Evolutionary conservation across 108 stramenopile genomes (phyloP).

Genomic region (Asterionellopsis glacialis): DNA sequence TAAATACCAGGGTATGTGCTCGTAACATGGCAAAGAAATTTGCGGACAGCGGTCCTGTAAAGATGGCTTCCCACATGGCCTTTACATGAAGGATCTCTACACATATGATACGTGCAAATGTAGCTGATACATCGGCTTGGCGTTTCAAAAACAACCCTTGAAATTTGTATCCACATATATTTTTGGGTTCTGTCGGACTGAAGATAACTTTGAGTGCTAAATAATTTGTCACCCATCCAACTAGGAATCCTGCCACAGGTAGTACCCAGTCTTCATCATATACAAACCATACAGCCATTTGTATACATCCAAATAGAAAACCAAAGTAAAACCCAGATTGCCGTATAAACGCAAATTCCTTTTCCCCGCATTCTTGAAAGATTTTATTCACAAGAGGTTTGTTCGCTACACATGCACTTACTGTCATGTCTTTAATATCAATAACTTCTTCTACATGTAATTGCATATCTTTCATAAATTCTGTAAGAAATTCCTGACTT

Average conservation of each 20-base stretch:
- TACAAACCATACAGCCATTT: slow-evolving; percentile 83
- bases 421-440: slow-evolving; percentile 88
- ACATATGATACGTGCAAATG: slow-evolving; percentile 58
- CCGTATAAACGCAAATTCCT: slow-evolving; percentile 90
- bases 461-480: slow-evolving; percentile 81
- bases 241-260: slow-evolving; percentile 68
- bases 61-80: slow-evolving; percentile 74
- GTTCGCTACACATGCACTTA: slow-evolving; percentile 76
- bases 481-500: slow-evolving; percentile 55
- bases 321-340: slow-evolving; percentile 90
- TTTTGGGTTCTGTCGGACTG: slow-evolving; percentile 76
- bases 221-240: slow-evolving; percentile 92
- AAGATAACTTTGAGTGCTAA: slow-evolving; percentile 93
- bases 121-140: slow-evolving; percentile 84
- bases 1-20: slow-evolving; percentile 80
- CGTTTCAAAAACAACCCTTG: slow-evolving; percentile 93
- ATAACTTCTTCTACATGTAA: slow-evolving; percentile 77
- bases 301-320: slow-evolving; percentile 86
- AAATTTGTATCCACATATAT: slow-evolving; percentile 49
- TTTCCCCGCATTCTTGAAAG: slow-evolving; percentile 90
- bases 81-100: slow-evolving; percentile 49
- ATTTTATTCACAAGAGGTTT: slow-evolving; percentile 85
- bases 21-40: slow-evolving; percentile 84
- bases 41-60: slow-evolving; percentile 64
- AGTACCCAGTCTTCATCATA: slow-evolving; percentile 68